Base-by-base conservation (phyloP, 495 filamentous ascomycete species). In the Eremomyces bilateralis region DNA sequence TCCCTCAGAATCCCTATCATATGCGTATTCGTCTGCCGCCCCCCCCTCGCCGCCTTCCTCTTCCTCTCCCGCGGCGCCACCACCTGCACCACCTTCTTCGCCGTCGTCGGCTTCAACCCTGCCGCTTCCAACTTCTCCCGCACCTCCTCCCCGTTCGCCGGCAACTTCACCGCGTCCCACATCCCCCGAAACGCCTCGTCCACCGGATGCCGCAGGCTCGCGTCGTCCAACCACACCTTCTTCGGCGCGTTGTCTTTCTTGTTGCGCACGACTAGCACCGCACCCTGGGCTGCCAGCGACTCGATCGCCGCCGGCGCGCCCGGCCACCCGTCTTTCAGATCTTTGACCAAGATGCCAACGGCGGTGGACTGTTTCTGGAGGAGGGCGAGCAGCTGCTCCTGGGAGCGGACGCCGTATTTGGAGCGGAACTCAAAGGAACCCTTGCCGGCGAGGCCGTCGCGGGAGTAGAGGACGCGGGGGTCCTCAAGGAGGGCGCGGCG, bases 241-340 rank as follows among this genome's bases (percentile, higher is more conserved):
- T 71, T 69, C 3, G 83, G 67, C 42, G 72, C 67, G 42, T 80
- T 74, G 47, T 95, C 90, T 57, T 95, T 95, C 61, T 90, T 91
- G 37, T 83, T 84, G 25, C 83, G 67, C 19, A 76, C 76, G 12
- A 92, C 77, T 15, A 94, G 60, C 10, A 95, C 60, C 55, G 76
- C 74, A 36, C 80, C 74, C 43, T 76, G 68, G 15, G 53, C 53
- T 61, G 95, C 88, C 36, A 95, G 58, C 42, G 69, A 61, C 38
- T 69, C 65, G 54, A 97, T 78, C 1, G 76, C 64, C 12, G 72
- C 65, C 29, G 80, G 69, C 40, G 78, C 83, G 39, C 73, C 73
- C 4, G 73, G 69, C 88, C 88, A 97, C 19, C 90, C 90, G 47
- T 97, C 88, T 51, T 85, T 84, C 19, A 97, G 63, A 38, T 92